Percentiles rank a stretch among this genome's conserved stretches.
Evolutionary conservation across 768 basidiomycete genomes (phyloP).

Genomic region (Psilocybe tampanensis): DNA sequence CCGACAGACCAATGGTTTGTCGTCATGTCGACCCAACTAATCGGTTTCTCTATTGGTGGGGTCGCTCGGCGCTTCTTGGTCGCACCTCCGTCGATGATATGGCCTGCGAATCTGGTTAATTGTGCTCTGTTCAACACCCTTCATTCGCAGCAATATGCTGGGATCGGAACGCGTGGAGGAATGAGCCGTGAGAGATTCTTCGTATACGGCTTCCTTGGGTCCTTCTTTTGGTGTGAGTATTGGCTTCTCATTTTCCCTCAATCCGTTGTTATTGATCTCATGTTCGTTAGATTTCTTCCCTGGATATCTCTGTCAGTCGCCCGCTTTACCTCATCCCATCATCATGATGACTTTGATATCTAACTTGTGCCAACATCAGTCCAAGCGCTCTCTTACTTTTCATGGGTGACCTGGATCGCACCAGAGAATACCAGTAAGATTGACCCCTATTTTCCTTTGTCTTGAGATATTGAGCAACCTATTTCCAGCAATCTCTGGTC

Average conservation of each 20-base stretch:
- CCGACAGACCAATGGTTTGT: slow-evolving; percentile 67
- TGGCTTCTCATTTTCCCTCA: background rate
- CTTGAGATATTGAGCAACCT: background rate
- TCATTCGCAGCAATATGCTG: slow-evolving; percentile 68
- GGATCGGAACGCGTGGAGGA: slow-evolving; percentile 60
- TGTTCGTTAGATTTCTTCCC: slow-evolving; percentile 39
- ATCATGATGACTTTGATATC: background rate
- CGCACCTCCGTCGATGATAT: slow-evolving; percentile 62
- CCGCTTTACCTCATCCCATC: background rate
- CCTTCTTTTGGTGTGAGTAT: slow-evolving; percentile 59
- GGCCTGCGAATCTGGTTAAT: slow-evolving; percentile 71
- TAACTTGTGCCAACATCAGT: slow-evolving; percentile 25
- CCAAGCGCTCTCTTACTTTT: slow-evolving; percentile 58
- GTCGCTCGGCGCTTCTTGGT: slow-evolving; percentile 74
- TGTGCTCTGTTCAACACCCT: slow-evolving; percentile 79
- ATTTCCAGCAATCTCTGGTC: slow-evolving; percentile 41
- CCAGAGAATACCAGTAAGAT: slow-evolving; percentile 48
- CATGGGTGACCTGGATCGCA: slow-evolving; percentile 60
- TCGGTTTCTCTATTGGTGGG: slow-evolving; percentile 80
- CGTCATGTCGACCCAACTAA: slow-evolving; percentile 67
- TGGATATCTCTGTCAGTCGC: slow-evolving; percentile 42
- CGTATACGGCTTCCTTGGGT: slow-evolving; percentile 55
- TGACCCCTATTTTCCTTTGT: background rate
- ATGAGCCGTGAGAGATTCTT: slow-evolving; percentile 75
- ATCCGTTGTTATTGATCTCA: slow-evolving; percentile 8